Evolutionary conservation across 129 eudicot species (phyloP), one percentile per base, ranked within the genome.

Genomic region (Heracleum sosnowskyi): DNA sequence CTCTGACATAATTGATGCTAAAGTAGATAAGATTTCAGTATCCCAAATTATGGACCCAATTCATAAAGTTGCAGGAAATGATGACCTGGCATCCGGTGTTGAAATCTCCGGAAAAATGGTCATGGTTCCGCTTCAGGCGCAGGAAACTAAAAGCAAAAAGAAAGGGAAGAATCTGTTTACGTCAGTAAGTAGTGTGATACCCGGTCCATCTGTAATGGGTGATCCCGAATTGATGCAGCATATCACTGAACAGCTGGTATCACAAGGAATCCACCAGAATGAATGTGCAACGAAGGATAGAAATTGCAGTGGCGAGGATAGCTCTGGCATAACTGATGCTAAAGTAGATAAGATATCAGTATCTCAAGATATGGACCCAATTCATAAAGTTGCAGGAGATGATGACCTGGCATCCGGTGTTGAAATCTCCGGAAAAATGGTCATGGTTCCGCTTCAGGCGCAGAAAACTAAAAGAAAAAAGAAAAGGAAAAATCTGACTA

Each of bases 221-320:
- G 83, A 74, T 42, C 29, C 73, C 24, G 26, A 13, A n/a, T n/a
- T n/a, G 7, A 66, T 42, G 72, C 63, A 80, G n/a, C 42, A 73
- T 60, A 71, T 24, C 34, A 78, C 44, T 3, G 35, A 62, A 26
- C 36, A 26, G 36, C 18, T 5, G 36, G 36, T 2, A 62, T 11
- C 17, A 29, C 18, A 62, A 62, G 69, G 18, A 62, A 62, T 62
- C 6, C 34, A 28, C 69, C 69, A 8, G 69, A 62, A 28, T 62
- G 33, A 26, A 62, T 28, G 4, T 28, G 36, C 35, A 62, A 62
- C 63, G 22, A 53, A 28, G 33, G 72, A 44, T 55, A 53, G 60
- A 41, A 39, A 26, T 51, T 12, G 44, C 34, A 13, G 13, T 3
- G 62, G 74, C 28, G 42, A 28, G 82, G 72, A 26, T 46, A 20